Evolutionary conservation across 2,329 filamentous ascomycete genomes (phyloP), one percentile per base, ranked within the genome.

Genomic region (Penicillium sp.): DNA sequence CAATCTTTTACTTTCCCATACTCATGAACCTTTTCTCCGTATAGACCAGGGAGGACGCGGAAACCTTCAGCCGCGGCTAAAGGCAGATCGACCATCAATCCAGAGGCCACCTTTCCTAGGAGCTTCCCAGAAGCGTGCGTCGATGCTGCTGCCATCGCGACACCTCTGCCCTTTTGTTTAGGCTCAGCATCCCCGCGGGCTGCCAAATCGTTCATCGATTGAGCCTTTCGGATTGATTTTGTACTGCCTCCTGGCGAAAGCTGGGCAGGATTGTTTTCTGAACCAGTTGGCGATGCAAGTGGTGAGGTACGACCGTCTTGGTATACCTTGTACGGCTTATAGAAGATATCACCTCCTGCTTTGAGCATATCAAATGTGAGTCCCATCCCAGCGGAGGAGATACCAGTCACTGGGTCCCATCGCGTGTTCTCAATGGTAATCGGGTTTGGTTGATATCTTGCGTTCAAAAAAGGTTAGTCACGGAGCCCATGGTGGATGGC

Each of bases 1-100:
- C 65, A 70, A 34, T 72, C 70, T 6, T 57, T 67, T 3, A 76
- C 65, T 2, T 65, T 57, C 0, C 66, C 68, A 42, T 72, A 61
- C 6, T 72, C 58, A 21, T 62, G 58, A 5, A 70, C 61, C 8
- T 71, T 61, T 31, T 74, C 72, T 6, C 74, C 72, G 47, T 74
- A 75, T 8, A 75, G 51, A 23, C 57, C 65, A 0, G 74, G 74
- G 1, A 71, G 59, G 4, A 65, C 65, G 27, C 67, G 66, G 15
- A 76, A 57, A 0, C 72, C 74, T 47, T 76, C 72, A 1, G 73
- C 55, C 4, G 67, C 46, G 0, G 74, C 73, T 5, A 71, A 60
- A 0, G 74, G 73, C 23, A 76, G 51, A 46, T 75, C 71, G 2
- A 76, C 67, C 3, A 71, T 45, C 0, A 64, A 44, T 7, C 72